These are phyloP conservation scores for Aphanomyces euteiches DNA, from an alignment of 352 stramenopile species.

Conservation along the genomic window DNA sequence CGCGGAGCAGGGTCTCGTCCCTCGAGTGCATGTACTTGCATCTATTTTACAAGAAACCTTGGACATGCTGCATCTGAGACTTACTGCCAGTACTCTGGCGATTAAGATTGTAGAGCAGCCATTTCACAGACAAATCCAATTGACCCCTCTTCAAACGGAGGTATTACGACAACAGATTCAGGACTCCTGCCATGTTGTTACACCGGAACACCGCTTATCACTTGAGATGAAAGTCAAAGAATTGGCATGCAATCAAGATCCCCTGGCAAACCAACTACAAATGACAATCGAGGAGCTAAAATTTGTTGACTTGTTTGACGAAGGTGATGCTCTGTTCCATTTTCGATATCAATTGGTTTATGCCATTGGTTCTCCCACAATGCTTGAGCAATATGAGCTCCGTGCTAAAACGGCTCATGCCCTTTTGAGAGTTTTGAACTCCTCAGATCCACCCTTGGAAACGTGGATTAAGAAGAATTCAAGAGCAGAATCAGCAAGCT, in stretches of 20 bases:
- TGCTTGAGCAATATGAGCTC: conserved; percentile 46
- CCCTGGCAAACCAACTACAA: conserved; percentile 30
- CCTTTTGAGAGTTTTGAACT: conserved; percentile 44
- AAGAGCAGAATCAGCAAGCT: neutral
- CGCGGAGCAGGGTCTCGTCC: conserved; percentile 35
- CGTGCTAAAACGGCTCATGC: conserved; percentile 59
- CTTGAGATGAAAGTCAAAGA: conserved; percentile 80
- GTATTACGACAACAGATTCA: conserved; percentile 41
- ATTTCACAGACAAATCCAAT: conserved; percentile 57
- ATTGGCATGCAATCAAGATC: conserved; percentile 33
- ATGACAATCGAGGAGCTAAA: conserved; percentile 45
- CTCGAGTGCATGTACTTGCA: conserved; percentile 60
- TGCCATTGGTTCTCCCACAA: conserved; percentile 50
- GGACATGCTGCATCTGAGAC: conserved; percentile 57
- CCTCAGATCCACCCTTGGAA: conserved; percentile 35
- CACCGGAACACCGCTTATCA: conserved; percentile 84
- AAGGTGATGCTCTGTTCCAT: conserved; percentile 82
- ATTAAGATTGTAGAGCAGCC: conserved; percentile 57
- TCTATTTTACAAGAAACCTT: conserved; percentile 59
- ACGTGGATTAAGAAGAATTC: neutral
- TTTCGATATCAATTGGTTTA: conserved; percentile 89
- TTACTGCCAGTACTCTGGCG: conserved; percentile 44
- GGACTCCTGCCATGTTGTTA: conserved; percentile 61
- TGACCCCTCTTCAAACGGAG: conserved; percentile 34
- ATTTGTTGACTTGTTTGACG: conserved; percentile 82